Base-by-base conservation (phyloP, 352 stramenopile genomes). In the Globisporangium nunn region DNA sequence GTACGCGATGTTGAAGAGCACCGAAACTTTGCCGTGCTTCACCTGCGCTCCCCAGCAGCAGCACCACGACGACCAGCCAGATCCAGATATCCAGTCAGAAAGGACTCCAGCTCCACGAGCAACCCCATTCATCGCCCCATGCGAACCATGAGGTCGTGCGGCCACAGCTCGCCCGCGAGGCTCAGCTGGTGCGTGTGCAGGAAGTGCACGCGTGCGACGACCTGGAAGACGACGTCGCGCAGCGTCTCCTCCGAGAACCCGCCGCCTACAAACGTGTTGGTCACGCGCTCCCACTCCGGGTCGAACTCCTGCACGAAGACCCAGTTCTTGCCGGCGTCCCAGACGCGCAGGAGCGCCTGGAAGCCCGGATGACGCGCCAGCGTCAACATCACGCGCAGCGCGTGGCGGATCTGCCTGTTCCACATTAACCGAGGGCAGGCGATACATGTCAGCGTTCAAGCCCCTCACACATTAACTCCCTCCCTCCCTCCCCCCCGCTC, bases 221-320 rank as follows among this genome's bases (percentile, higher is more conserved):
- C 56, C 48, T 86, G 71, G 53, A 88, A 85, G 29, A 77, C 60
- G 28, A 77, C 61, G 3, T 58, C 55, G n/a, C 71, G 68, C 33
- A 88, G 60, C 18, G 62, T 75, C 30, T 70, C 64, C 47, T 88
- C 75, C 7, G 69, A 66, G 47, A 85, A 78, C 10, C 12, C 7
- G 8, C 35, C 11, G 12, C n/a, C 15, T n/a, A 17, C 6, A 39
- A 80, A 75, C 0, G 10, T 51, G 11, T 63, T 50, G 56, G 67
- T 67, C 43, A 81, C 45, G 4, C 55, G 11, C 18, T 57, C 59
- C 75, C 75, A 85, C 31, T 52, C 23, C 0, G 66, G 10, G 2
- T 71, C 50, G n/a, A 78, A 68, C 40, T 82, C 65, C 40, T 88
- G 78, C 12, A 78, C 68, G 28, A 88, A 69, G 41, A 88, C 73